Evolutionary conservation across 768 basidiomycete genomes (phyloP), one percentile per base, ranked within the genome.

Genomic region (Cystobasidium ongulense): DNA sequence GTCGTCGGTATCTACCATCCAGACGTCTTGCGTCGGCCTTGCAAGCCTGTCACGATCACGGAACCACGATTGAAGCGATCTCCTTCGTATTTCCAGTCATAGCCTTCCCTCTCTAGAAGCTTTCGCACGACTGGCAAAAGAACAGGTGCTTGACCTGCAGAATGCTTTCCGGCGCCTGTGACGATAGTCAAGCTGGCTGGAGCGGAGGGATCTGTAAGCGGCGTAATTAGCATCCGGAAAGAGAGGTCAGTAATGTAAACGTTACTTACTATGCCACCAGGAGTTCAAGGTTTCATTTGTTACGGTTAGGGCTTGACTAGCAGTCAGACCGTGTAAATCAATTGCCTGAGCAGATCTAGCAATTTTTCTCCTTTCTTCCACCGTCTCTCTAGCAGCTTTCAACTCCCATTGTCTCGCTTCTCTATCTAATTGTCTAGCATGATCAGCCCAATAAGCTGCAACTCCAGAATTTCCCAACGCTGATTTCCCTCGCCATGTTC

Each of bases 371-470:
- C 82, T 76, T 53, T 78, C 75, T 15, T 77, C 72, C 1, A 82
- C 80, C 15, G 81, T 73, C 63, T 79, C 79, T 38, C 80, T 76
- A 1, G 82, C 81, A 21, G 81, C 82, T 41, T 78, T 54, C 38
- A 82, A 74, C 61, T 81, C 80, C 82, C 82, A 83, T 64, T 76
- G 65, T 50, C 78, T 75, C 21, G 80, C 78, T 50, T 76, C 63
- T n/a, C 76, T 61, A 17, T 77, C 80, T 23, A 80, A 78, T 29
- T 77, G 75, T 39, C 81, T 31, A 18, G 81, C 82, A 73, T 81
- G 78, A 2, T 76, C 68, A 1, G 82, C 81, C 76, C 81, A 82
- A 61, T 81, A 80, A 5, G 80, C 80, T 1, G 82, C 81, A 0
- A 81, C 80, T 0, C 78, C 76, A 7, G 76, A 64, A 57, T 74